phyloP scores from a whole-genome alignment of 2,329 filamentous ascomycete genomes.

The Clarireedia paspali region DNA sequence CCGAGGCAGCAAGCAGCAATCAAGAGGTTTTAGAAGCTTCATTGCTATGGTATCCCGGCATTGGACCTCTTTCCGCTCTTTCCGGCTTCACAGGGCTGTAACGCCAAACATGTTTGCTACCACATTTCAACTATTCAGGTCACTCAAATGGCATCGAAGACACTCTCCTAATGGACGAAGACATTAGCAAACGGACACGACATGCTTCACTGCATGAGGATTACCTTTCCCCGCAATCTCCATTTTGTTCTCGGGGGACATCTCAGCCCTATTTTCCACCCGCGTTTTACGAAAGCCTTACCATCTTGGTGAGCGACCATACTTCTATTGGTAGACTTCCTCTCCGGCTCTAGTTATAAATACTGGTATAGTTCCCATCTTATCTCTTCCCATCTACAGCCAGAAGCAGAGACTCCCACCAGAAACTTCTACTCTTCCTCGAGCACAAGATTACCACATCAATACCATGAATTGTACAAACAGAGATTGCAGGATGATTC shows the following conservation, averaged over 20 bases:
- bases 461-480: neutral
- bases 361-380: neutral
- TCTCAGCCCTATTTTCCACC: neutral
- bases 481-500: neutral
- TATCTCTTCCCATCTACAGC: neutral
- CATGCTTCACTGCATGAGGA: neutral
- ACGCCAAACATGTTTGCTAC: neutral
- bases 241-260: neutral
- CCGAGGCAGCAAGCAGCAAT: neutral
- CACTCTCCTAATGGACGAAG: neutral
- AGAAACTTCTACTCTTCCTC: neutral
- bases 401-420: neutral
- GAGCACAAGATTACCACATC: neutral
- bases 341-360: neutral
- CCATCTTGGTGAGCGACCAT: neutral
- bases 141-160: neutral
- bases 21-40: neutral
- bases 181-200: neutral
- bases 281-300: constrained; percentile 4
- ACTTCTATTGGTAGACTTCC: neutral
- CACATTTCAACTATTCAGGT: neutral
- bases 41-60: neutral
- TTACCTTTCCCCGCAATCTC: neutral
- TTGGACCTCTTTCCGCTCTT: neutral
- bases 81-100: neutral